phyloP scores from a whole-genome alignment of 441 rosid genomes.

The Populus hybrid region DNA sequence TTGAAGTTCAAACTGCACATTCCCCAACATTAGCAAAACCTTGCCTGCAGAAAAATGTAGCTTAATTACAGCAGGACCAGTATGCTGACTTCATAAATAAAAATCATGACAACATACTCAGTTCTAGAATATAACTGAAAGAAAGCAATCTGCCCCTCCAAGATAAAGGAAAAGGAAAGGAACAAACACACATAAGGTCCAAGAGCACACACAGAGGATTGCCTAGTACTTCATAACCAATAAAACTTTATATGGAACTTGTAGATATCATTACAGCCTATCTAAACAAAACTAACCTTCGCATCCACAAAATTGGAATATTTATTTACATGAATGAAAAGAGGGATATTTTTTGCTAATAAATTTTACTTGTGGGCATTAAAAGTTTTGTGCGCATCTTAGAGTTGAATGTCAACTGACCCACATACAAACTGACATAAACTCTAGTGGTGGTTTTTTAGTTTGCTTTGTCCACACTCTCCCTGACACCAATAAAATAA shows the following conservation, averaged over 20 bases:
- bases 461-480: neutral
- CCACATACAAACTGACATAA: neutral
- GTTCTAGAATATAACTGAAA: neutral
- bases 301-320: slow-evolving; percentile 4
- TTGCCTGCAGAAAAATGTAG: slow-evolving; percentile 50
- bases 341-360: neutral
- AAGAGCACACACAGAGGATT: neutral
- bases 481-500: neutral
- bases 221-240: neutral
- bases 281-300: neutral
- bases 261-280: neutral
- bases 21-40: slow-evolving; percentile 67
- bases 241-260: neutral
- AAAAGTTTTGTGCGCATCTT: neutral
- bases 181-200: neutral
- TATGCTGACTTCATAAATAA: neutral
- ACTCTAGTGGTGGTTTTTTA: neutral
- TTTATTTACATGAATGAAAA: neutral
- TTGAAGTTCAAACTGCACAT: slow-evolving; percentile 85
- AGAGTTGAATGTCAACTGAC: neutral
- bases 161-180: neutral
- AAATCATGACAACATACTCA: neutral
- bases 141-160: neutral
- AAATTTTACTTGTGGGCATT: neutral
- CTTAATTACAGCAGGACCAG: slow-evolving; percentile 8